Evolutionary conservation across 164 flowering plant genomes (phyloP).

Genomic region (Echeveria elegans): DNA sequence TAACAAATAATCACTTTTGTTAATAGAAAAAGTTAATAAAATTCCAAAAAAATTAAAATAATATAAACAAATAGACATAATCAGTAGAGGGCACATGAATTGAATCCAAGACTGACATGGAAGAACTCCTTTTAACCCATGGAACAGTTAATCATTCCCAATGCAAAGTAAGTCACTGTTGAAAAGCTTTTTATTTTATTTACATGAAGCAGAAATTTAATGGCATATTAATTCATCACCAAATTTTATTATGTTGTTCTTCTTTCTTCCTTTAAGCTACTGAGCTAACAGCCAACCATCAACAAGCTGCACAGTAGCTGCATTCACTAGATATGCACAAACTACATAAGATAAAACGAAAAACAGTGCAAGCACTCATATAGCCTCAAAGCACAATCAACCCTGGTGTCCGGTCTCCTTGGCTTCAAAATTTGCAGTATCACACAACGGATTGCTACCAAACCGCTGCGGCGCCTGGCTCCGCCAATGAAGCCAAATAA

Average conservation of each 20-base stretch:
- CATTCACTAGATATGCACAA: neutral
- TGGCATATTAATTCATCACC: neutral
- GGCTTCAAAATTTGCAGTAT: too few species aligned
- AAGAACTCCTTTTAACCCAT: slow-evolving; percentile 10
- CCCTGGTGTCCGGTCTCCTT: too few species aligned
- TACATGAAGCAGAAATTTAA: neutral
- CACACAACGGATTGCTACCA: too few species aligned
- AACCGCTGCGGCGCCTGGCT: too few species aligned
- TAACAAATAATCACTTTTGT: too few species aligned
- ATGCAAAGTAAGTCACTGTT: neutral
- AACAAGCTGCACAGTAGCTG: neutral
- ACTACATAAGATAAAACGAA: too few species aligned
- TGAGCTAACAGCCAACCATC: neutral
- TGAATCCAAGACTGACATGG: slow-evolving; percentile 6
- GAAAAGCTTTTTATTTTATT: neutral
- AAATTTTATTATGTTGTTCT: neutral
- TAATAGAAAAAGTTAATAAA: too few species aligned
- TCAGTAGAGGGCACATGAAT: slow-evolving; percentile 1
- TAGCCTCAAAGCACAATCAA: too few species aligned
- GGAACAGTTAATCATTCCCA: neutral
- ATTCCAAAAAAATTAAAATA: too few species aligned
- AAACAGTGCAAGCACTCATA: too few species aligned
- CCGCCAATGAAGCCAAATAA: too few species aligned
- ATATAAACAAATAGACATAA: too few species aligned
- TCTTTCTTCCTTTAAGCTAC: neutral